Base-by-base conservation (phyloP, 257 asterid species). In the Capsicum pubescens region DNA sequence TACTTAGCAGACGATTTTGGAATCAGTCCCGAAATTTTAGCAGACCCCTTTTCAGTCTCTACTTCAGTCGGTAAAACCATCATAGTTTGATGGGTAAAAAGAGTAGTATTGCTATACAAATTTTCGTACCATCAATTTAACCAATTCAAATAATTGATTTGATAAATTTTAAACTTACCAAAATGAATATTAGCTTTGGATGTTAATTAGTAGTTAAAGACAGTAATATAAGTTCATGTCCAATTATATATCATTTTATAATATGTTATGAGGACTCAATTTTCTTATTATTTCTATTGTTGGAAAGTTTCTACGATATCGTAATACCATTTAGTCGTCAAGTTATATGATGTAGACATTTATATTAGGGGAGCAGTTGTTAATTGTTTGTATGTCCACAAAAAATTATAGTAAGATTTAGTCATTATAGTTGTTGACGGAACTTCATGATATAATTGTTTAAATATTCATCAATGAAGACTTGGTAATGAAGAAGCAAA, bases 401-500 rank as follows among this genome's bases (percentile, higher is more conserved):
- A 64, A 26, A 64, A 26, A 26, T 2, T 26, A 64, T 26, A 11
- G 66, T 17, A 59, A 58, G 66, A 59, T 59, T 59, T 67, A 13
- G 74, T 67, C 48, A 39, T 36, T 36, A 68, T 68, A 7, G 13
- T 68, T 7, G 52, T 68, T 68, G 76, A 68, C 52, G 12, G 50
- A 68, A 36, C 76, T 0, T 66, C 21, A 68, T 44, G 52, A 67
- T 21, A 42, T 11, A 44, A 4, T 42, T 71, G 39, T 71, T 71
- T n/a, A 44, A 71, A 42, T 35, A 68, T 68, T 13, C 55, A 69
- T 8, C 15, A 69, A 8, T 0, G 55, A 15, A 15, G 26, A 9
- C 55, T 42, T 69, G 35, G 55, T 69, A 44, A 16, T 69, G 78
- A 54, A 69, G 78, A 39, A 39, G 54, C 78, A 54, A 36, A 69